Conservation (phyloP, 345 rosid species). For the Kandelia obovata region DNA sequence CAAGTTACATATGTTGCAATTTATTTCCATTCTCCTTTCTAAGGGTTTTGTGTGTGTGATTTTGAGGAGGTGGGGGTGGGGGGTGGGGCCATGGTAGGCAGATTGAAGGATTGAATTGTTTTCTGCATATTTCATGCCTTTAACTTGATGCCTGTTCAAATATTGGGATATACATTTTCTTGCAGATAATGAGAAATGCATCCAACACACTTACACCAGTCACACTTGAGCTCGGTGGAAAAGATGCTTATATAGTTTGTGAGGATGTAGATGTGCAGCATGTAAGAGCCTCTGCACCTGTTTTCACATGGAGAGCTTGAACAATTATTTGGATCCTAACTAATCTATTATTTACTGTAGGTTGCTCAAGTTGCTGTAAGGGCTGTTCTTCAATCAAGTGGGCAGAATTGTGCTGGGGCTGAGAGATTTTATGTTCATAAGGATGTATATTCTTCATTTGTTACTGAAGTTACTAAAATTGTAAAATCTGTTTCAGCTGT, state of each 20-base stretch:
- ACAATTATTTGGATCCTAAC: slow-evolving; percentile 5
- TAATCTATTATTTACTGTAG: slow-evolving; percentile 34
- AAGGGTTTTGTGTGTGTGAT: too few relatives aligned
- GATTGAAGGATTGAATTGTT: not conserved
- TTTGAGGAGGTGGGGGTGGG: too few relatives aligned
- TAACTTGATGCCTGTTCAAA: not conserved
- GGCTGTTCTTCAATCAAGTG: slow-evolving; percentile 90
- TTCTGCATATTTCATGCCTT: not conserved
- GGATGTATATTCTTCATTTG: slow-evolving; percentile 73
- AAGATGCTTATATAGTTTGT: slow-evolving; percentile 91
- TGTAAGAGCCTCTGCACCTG: slow-evolving; percentile 37
- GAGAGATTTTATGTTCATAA: slow-evolving; percentile 94
- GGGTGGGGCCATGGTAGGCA: too few relatives aligned
- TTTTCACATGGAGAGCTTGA: slow-evolving; percentile 12
- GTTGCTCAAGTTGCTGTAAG: slow-evolving; percentile 97
- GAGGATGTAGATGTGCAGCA: slow-evolving; percentile 82
- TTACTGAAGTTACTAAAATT: slow-evolving; percentile 66
- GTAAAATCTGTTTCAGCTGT: slow-evolving; percentile 91
- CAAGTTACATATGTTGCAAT: not conserved
- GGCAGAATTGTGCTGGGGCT: slow-evolving; percentile 99
- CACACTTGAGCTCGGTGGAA: slow-evolving; percentile 98
- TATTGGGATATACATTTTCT: slow-evolving; percentile 17
- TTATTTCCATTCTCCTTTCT: not conserved
- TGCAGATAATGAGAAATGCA: slow-evolving; percentile 95
- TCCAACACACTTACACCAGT: slow-evolving; percentile 72